Base-by-base conservation (phyloP, 805 yeast species). In the Candida nemodendra region DNA sequence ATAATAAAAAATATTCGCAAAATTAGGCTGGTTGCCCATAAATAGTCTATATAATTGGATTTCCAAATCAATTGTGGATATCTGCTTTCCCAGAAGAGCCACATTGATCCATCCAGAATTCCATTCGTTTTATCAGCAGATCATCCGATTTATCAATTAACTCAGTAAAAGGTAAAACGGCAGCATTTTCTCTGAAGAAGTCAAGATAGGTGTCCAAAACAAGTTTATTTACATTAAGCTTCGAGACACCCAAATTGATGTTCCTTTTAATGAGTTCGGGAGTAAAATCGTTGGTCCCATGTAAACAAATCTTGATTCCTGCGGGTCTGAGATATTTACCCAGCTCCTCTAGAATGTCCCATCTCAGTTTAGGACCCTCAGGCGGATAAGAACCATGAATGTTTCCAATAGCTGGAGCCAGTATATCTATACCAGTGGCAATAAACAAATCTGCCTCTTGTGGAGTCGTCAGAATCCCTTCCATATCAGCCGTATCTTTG, bases 401-500 rank as follows among this genome's bases (percentile, higher is more conserved):
- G 42, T 64, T 64, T 8, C 69, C 69, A 42, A 64, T 54, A 11
- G 68, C 60, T 9, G 69, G 69, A 9, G 68, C 62, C 13, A 64
- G 45, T 32, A 50, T 59, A 42, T 63, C 66, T 22, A 62, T 62
- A 5, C 69, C 67, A 5, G 66, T 61, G 17, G 56, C 42, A 12
- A 66, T 43, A 28, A 61, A 63, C 18, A 48, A 43, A 2, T 47
- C 45, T 1, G 68, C 67, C 17, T 50, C 56, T 32, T 60, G 63
- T 18, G 65, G 62, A 29, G 62, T 56, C 11, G 65, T 59, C 30
- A 61, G 45, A 19, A 63, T 51, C 5, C 62, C 64, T 35, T 65
- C 65, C 48, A 44, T 41, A 38, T 38, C 56, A 12, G 24, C 60
- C 33, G 44, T 48, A 27, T 46, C 50, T 25, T 31, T 22, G 22